These are phyloP conservation scores for Colletotrichum simmondsii DNA, from an alignment of 2,329 filamentous ascomycete species.

Conservation along the genomic window DNA sequence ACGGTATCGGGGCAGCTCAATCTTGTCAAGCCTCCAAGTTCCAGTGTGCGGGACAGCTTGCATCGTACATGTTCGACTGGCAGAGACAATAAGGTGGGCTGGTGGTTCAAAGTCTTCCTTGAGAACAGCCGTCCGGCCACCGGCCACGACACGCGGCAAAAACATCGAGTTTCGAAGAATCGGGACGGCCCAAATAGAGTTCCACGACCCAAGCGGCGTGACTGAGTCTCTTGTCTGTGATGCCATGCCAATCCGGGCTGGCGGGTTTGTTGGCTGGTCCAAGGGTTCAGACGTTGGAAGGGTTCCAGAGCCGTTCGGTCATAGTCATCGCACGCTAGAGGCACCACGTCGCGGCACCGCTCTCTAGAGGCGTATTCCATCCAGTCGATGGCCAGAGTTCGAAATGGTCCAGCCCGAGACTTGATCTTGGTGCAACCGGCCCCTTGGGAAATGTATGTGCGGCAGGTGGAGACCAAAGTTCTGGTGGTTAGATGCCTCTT, in stretches of 20 bases:
- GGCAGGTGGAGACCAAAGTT: constrained; percentile 1
- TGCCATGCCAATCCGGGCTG: constrained; percentile 31
- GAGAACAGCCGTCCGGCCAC: background rate
- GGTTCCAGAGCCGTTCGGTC: constrained; percentile 24
- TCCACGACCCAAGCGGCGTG: background rate
- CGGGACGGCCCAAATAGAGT: constrained; percentile 15
- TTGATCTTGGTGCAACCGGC: constrained; percentile 31
- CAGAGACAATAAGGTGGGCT: constrained; percentile 9
- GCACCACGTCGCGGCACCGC: constrained; percentile 8
- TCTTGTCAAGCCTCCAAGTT: constrained; percentile 7
- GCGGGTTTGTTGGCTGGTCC: constrained; percentile 18
- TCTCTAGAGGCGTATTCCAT: constrained; percentile 19
- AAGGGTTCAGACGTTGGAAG: constrained; percentile 29
- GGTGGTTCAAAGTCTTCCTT: background rate
- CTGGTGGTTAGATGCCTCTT: constrained; percentile 10
- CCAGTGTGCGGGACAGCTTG: constrained; percentile 15
- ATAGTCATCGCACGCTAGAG: constrained; percentile 18
- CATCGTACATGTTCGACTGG: constrained; percentile 24
- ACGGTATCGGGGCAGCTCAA: constrained; percentile 11
- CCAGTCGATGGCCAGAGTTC: constrained; percentile 19
- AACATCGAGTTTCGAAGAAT: constrained; percentile 1
- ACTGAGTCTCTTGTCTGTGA: constrained; percentile 24
- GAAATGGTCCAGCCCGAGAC: constrained; percentile 5
- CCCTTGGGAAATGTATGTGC: constrained; percentile 25
- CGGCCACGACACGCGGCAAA: constrained; percentile 2